These are phyloP conservation scores for Gymnopilus dilepis DNA, from an alignment of 768 basidiomycete species.

Conservation along the genomic window DNA sequence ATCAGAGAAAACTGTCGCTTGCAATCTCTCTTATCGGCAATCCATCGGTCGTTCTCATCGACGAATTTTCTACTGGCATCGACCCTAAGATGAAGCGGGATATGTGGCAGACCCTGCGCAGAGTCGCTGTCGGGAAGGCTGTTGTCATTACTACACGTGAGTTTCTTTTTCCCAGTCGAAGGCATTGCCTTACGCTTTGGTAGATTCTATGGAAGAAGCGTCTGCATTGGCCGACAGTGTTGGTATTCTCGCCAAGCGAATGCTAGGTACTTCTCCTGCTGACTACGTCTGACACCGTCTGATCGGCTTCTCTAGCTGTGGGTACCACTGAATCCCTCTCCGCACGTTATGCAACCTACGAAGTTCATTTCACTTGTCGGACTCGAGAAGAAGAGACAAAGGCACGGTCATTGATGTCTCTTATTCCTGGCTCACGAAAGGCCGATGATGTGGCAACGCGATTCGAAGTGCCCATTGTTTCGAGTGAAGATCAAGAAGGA, in stretches of 20 bases:
- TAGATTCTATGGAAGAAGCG: slow-evolving; percentile 87
- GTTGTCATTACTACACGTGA: slow-evolving; percentile 74
- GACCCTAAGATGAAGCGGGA: slow-evolving; percentile 86
- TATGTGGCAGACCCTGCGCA: slow-evolving; percentile 78
- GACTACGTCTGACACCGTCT: not conserved
- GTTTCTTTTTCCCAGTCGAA: slow-evolving; percentile 27
- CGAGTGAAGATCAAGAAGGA: slow-evolving; percentile 37
- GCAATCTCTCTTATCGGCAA: slow-evolving; percentile 81
- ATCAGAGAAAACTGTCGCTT: slow-evolving; percentile 76
- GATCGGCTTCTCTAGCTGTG: slow-evolving; percentile 49
- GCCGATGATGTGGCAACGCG: slow-evolving; percentile 78
- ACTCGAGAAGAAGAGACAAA: slow-evolving; percentile 62
- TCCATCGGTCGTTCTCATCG: slow-evolving; percentile 77
- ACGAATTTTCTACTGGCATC: slow-evolving; percentile 84
- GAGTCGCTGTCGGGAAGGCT: slow-evolving; percentile 69
- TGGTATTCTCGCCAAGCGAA: slow-evolving; percentile 72
- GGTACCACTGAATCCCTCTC: slow-evolving; percentile 69
- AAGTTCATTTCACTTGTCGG: slow-evolving; percentile 75
- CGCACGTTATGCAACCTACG: slow-evolving; percentile 73
- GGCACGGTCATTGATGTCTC: slow-evolving; percentile 66
- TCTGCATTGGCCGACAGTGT: slow-evolving; percentile 78
- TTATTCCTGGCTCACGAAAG: slow-evolving; percentile 63
- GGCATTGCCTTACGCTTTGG: not conserved
- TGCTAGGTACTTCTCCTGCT: slow-evolving; percentile 57
- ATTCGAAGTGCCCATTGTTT: slow-evolving; percentile 69